Evolutionary conservation across 2,329 filamentous ascomycete species (phyloP).

Genomic region (Venturia carpophila): DNA sequence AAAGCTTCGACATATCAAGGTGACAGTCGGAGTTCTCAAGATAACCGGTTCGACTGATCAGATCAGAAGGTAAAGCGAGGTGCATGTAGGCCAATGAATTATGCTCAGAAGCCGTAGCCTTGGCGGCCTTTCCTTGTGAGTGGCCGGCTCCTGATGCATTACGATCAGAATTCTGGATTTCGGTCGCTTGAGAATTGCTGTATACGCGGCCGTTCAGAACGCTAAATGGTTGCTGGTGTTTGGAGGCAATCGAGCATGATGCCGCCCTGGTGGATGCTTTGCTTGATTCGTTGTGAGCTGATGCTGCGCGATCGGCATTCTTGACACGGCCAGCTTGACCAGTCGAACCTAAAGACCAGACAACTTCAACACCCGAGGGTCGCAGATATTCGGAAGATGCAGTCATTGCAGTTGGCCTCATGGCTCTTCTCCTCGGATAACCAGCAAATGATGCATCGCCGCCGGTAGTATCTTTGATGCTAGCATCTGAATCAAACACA

Average conservation of each 20-base stretch:
- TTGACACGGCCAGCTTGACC: background rate
- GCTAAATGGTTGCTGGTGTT: background rate
- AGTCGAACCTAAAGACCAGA: background rate
- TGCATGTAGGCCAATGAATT: background rate
- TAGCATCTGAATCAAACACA: background rate
- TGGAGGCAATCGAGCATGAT: background rate
- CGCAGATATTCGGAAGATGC: background rate
- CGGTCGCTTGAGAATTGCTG: too few relatives aligned
- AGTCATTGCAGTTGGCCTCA: background rate
- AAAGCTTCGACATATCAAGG: slow-evolving; percentile 3
- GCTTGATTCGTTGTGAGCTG: background rate
- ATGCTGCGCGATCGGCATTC: background rate
- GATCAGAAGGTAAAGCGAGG: background rate
- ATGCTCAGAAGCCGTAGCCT: background rate
- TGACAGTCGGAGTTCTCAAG: background rate
- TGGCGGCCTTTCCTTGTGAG: background rate
- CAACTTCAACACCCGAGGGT: background rate
- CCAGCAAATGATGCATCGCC: background rate
- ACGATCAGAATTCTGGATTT: background rate
- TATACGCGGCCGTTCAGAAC: background rate
- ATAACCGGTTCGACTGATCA: background rate
- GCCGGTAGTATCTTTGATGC: background rate
- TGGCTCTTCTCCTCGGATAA: background rate
- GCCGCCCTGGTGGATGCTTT: background rate
- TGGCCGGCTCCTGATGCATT: background rate